Evolutionary conservation across 2,329 filamentous ascomycete genomes (phyloP), one percentile per base, ranked within the genome.

Genomic region (Pseudogymnoascus sp.): DNA sequence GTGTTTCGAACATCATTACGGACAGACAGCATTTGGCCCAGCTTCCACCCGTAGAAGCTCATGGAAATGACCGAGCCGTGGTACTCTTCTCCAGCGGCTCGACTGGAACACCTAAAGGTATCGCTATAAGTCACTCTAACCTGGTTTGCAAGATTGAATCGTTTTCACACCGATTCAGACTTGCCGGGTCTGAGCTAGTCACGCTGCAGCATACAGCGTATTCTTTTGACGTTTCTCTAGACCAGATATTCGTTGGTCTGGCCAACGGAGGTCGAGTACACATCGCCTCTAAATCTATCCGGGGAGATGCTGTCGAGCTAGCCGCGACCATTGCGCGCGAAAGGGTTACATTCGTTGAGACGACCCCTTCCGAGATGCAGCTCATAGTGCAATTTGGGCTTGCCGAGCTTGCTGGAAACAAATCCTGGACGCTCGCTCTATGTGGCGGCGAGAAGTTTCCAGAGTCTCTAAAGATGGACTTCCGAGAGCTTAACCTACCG

Each of bases 211-310:
- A 31, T 31, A 37, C 33, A 14, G 33, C 33, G 12, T 3, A 37
- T n/a, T 37, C 33, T 11, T 66, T 66, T 58, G 65, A 66, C 37
- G 55, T 66, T 59, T 62, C 63, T 14, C 11, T 65, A 4, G 26
- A 16, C 41, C 65, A 66, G 37, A 60, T 61, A 26, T 65, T 65
- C 52, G 14, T 12, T 21, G 60, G 59, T 1, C 35, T 66, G 39
- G 58, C 61, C 31, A 19, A 38, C 12, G 63, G 59, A 12, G 63
- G 29, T 31, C 29, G 29, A 31, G 29, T 31, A 31, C 29, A 31
- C 29, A 31, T 31, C 29, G 29, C 29, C 29, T 31, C 29, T 2
- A 31, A 31, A 31, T 31, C 29, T 55, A 49, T 39, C 19, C 49
- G 65, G 39, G 52, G 61, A 12, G 65, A 66, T 35, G 45, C 65